Evolutionary conservation across 108 stramenopile species (phyloP).

Genomic region (Nitzschia palea): DNA sequence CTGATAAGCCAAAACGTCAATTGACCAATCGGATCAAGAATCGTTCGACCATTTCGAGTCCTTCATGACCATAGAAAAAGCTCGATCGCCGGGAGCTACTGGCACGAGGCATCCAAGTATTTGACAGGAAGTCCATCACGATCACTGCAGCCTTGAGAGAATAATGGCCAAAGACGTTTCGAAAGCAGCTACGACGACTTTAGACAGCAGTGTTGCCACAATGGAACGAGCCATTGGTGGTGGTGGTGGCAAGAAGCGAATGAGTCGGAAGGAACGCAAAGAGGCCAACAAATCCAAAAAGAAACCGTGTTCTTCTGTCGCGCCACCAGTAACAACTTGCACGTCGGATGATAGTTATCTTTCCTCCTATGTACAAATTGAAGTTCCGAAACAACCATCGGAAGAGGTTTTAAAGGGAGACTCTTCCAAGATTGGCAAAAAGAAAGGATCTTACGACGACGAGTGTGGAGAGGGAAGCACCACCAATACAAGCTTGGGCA

Average conservation of each 20-base stretch:
- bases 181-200: too few relatives aligned
- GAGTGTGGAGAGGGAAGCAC: background rate
- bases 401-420: background rate
- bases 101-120: too few relatives aligned
- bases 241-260: conserved; percentile 12
- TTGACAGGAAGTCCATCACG: too few relatives aligned
- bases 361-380: conserved; percentile 1
- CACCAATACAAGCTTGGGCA: conserved; percentile 46
- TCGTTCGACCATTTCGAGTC: too few relatives aligned
- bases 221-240: too few relatives aligned
- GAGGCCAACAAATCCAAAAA: background rate
- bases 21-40: too few relatives aligned
- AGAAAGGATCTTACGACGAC: background rate
- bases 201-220: too few relatives aligned
- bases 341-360: background rate
- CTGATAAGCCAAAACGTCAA: too few relatives aligned
- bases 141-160: too few relatives aligned
- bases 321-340: background rate
- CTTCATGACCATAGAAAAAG: too few relatives aligned
- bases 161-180: too few relatives aligned
- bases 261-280: conserved; percentile 17
- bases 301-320: background rate
- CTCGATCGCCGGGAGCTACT: too few relatives aligned
- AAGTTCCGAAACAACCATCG: conserved; percentile 10
- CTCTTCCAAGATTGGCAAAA: background rate